A percentile compares a stretch with the other conserved stretches of the same genome.
phyloP scores from a whole-genome alignment of 1,139 yeast species.

The Candida dubliniensis region DNA sequence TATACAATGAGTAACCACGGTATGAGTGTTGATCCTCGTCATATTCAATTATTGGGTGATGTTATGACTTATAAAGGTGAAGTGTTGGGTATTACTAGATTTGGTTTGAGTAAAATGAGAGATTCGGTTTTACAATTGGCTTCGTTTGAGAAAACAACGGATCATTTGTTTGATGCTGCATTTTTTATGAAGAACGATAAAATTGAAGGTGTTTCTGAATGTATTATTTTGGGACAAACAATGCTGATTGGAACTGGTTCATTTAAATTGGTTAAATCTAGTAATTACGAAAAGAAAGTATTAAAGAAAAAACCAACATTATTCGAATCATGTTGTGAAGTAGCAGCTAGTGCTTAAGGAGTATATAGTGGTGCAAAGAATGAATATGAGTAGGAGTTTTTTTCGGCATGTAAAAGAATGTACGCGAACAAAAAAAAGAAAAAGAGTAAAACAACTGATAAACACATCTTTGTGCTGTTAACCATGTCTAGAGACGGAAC shows the following conservation, averaged over 20 bases:
- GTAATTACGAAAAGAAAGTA: slow-evolving; percentile 44
- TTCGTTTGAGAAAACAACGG: slow-evolving; percentile 97
- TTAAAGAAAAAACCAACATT: slow-evolving; percentile 55
- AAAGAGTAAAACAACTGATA: not conserved
- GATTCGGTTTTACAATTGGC: slow-evolving; percentile 97
- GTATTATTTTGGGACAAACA: slow-evolving; percentile 96
- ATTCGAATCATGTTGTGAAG: slow-evolving; percentile 55
- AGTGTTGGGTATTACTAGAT: slow-evolving; percentile 95
- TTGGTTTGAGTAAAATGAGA: slow-evolving; percentile 97
- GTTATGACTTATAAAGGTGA: slow-evolving; percentile 99
- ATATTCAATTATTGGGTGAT: slow-evolving; percentile 93
- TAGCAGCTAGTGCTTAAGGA: slow-evolving; percentile 16
- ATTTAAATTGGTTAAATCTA: slow-evolving; percentile 74
- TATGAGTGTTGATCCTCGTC: slow-evolving; percentile 99
- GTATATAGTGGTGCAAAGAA: too few relatives aligned
- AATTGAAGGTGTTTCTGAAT: slow-evolving; percentile 97
- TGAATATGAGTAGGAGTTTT: too few relatives aligned
- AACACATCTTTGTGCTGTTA: not conserved
- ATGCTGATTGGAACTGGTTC: slow-evolving; percentile 98
- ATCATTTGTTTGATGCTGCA: slow-evolving; percentile 96
- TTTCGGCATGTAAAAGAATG: not conserved
- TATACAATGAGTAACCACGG: slow-evolving; percentile 99
- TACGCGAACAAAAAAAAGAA: not conserved
- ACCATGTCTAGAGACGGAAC: slow-evolving; percentile 28
- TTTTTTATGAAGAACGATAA: slow-evolving; percentile 95